phyloP scores from a whole-genome alignment of 768 basidiomycete species.

The Podaxis rugospora region DNA sequence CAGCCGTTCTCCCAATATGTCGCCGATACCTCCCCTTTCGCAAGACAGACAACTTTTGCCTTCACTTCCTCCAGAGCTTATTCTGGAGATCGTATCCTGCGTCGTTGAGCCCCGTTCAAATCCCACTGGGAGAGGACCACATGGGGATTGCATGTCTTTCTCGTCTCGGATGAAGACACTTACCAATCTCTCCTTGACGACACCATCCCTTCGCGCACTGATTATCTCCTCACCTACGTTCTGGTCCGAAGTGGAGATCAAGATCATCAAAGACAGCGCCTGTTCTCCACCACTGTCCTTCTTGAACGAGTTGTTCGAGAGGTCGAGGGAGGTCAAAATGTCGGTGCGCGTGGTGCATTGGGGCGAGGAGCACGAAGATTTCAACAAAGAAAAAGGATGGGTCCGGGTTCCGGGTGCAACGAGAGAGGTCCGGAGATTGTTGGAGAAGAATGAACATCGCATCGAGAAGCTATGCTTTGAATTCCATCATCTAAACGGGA shows the following conservation, averaged over 20 bases:
- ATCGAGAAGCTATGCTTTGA: background rate
- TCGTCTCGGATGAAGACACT: background rate
- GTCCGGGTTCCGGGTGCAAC: background rate
- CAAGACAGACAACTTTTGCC: background rate
- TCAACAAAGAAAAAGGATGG: background rate
- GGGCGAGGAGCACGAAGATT: background rate
- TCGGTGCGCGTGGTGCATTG: background rate
- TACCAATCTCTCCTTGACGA: slow-evolving; percentile 1
- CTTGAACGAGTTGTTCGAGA: background rate
- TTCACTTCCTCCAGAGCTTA: background rate
- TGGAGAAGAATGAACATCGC: background rate
- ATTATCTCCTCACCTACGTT: background rate
- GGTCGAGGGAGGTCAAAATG: background rate
- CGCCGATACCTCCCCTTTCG: background rate
- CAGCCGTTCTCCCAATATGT: background rate
- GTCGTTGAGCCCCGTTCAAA: background rate
- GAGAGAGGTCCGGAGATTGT: background rate
- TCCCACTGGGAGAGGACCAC: background rate
- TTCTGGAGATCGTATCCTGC: background rate
- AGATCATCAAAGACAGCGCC: background rate
- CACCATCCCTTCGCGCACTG: slow-evolving; percentile 1
- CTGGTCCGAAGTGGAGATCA: slow-evolving; percentile 7
- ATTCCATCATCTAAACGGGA: slow-evolving; percentile 5
- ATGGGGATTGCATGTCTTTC: background rate
- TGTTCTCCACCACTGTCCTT: slow-evolving; percentile 5